phyloP scores from a whole-genome alignment of 176 grass and related monocot species.

The Poa annua region DNA sequence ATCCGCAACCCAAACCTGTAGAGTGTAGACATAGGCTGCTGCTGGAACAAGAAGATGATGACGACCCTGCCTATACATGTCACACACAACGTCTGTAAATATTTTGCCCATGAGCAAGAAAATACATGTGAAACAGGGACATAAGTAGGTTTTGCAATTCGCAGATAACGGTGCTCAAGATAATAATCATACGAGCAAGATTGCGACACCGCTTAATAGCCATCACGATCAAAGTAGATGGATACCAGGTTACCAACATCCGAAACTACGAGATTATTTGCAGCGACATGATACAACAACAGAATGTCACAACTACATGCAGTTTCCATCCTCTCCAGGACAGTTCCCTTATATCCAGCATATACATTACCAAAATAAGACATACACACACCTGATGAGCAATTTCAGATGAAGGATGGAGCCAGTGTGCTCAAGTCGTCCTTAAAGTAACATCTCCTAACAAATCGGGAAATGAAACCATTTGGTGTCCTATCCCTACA shows the following conservation, averaged over 20 bases:
- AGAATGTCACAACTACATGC: background rate
- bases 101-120: background rate
- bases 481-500: slow-evolving; percentile 22
- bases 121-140: background rate
- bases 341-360: background rate
- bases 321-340: background rate
- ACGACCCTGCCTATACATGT: background rate
- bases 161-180: background rate
- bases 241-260: background rate
- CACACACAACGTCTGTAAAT: background rate
- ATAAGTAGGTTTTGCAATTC: background rate
- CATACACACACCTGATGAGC: background rate
- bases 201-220: background rate
- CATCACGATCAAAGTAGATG: background rate
- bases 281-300: background rate
- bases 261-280: background rate
- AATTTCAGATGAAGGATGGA: background rate
- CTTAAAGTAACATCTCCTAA: background rate
- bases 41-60: background rate
- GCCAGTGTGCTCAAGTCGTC: background rate
- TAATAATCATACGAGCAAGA: background rate
- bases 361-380: slow-evolving; percentile 10
- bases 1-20: slow-evolving; percentile 76
- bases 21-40: background rate
- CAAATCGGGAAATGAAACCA: slow-evolving; percentile 8